phyloP scores from a whole-genome alignment of 2,329 filamentous ascomycete species.

The Alternaria gansuensis region DNA sequence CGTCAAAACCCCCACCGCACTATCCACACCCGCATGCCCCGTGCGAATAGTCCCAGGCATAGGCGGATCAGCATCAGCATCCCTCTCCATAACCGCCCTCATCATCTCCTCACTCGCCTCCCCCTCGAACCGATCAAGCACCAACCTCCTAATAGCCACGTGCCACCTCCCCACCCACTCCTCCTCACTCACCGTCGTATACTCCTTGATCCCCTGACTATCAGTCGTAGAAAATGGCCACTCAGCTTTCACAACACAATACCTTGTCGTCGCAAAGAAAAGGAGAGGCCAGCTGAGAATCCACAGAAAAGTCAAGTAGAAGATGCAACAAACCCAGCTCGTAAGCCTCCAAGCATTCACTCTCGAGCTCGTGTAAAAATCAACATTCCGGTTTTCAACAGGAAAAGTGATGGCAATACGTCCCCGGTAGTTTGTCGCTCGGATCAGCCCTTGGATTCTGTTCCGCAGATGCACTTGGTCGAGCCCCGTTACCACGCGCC shows the following conservation, averaged over 20 bases:
- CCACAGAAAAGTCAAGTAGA: slow-evolving; percentile 73
- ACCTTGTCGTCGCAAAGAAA: slow-evolving; percentile 72
- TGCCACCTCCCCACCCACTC: slow-evolving; percentile 72
- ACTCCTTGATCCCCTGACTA: slow-evolving; percentile 54
- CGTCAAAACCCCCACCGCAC: slow-evolving; percentile 44
- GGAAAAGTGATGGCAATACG: slow-evolving; percentile 68
- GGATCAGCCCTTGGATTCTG: slow-evolving; percentile 66
- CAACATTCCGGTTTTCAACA: slow-evolving; percentile 63
- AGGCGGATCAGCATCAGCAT: slow-evolving; percentile 58
- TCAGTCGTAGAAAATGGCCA: slow-evolving; percentile 65
- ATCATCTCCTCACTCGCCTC: slow-evolving; percentile 61
- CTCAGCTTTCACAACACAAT: slow-evolving; percentile 68
- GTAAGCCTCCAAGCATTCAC: slow-evolving; percentile 72
- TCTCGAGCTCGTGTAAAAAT: slow-evolving; percentile 70
- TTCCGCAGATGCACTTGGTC: slow-evolving; percentile 64
- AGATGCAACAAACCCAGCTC: slow-evolving; percentile 70
- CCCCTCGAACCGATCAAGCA: slow-evolving; percentile 65
- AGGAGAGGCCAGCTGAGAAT: slow-evolving; percentile 76
- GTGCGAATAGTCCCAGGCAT: slow-evolving; percentile 44
- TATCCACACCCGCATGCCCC: slow-evolving; percentile 44
- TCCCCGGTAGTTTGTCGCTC: slow-evolving; percentile 73
- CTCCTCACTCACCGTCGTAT: slow-evolving; percentile 60
- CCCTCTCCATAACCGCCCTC: slow-evolving; percentile 39
- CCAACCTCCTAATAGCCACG: slow-evolving; percentile 66
- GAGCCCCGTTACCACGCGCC: slow-evolving; percentile 65